Conservation (phyloP, 2,329 filamentous ascomycete genomes). For the Colletotrichum gigasporum region DNA sequence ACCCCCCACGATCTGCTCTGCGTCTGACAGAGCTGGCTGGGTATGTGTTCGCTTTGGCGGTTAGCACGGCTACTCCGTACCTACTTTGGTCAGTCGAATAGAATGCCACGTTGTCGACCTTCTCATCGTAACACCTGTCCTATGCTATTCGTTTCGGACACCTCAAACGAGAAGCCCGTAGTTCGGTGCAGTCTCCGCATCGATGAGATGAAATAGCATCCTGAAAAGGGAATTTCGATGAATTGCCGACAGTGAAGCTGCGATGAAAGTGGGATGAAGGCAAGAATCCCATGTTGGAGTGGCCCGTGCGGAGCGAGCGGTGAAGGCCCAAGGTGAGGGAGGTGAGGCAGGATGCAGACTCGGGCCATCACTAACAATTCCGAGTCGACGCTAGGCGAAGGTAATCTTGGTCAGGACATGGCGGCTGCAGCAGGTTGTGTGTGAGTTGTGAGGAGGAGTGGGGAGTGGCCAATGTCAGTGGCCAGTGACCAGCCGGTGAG, state of each 20-base stretch:
- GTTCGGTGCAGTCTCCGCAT: no score
- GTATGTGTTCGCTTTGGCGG: not conserved
- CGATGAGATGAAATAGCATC: no score
- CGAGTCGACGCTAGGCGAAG: not conserved
- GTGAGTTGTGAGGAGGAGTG: not conserved
- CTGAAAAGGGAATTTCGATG: no score
- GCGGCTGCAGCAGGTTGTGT: not conserved
- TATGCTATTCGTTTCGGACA: no score
- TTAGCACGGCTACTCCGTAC: conserved; percentile 21
- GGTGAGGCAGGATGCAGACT: not conserved
- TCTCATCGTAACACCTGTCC: not conserved
- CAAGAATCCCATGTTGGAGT: not conserved
- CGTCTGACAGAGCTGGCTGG: not conserved
- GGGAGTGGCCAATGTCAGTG: not conserved
- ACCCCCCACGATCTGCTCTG: conserved; percentile 9
- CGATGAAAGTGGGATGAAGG: not conserved
- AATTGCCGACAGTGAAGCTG: not conserved
- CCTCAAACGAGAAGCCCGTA: no score
- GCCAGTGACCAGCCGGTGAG: not conserved
- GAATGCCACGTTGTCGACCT: not conserved
- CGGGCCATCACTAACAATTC: not conserved
- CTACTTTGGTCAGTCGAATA: not conserved
- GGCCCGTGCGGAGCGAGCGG: conserved; percentile 12
- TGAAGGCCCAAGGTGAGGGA: conserved; percentile 12
- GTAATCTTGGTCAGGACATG: not conserved